Conservation (phyloP, 805 yeast genomes). For the Hanseniaspora meyeri region DNA sequence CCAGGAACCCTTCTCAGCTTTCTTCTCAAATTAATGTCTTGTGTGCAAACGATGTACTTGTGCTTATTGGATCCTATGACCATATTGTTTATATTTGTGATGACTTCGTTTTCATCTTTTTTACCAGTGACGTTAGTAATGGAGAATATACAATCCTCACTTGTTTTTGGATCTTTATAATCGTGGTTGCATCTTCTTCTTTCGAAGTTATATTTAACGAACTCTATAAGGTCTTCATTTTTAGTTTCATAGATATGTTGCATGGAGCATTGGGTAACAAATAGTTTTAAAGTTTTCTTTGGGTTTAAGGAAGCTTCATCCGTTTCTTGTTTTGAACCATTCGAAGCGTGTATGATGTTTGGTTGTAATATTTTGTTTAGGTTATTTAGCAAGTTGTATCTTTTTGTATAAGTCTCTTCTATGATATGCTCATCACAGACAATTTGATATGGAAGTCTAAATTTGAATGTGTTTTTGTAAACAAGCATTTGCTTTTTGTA, state of each 20-base stretch:
- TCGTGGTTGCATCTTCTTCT: conserved; percentile 87
- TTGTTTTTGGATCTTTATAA: conserved; percentile 46
- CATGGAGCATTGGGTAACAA: conserved; percentile 83
- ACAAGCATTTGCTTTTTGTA: conserved; percentile 87
- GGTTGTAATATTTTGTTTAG: conserved; percentile 63
- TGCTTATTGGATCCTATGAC: conserved; percentile 48
- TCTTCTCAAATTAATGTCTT: conserved; percentile 57
- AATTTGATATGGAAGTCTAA: conserved; percentile 87
- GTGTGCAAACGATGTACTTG: conserved; percentile 80
- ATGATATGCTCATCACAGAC: conserved; percentile 73
- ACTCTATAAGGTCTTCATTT: conserved; percentile 62
- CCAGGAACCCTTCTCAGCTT: conserved; percentile 71
- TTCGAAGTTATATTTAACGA: conserved; percentile 66
- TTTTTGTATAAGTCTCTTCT: conserved; percentile 48
- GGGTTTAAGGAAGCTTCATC: conserved; percentile 34
- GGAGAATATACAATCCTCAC: conserved; percentile 63
- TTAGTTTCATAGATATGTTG: conserved; percentile 64
- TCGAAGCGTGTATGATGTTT: conserved; percentile 10
- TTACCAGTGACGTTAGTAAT: conserved; percentile 58
- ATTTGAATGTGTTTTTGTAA: conserved; percentile 73
- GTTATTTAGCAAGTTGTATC: conserved; percentile 72
- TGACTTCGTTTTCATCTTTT: conserved; percentile 8
- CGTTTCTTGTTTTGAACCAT: conserved; percentile 57
- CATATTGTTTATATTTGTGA: conserved; percentile 6
- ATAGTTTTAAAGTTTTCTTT: conserved; percentile 7